Percentiles rank a stretch among this genome's conserved stretches.
Conservation (phyloP, 2,329 filamentous ascomycete species). For the Davidsoniella eucalypti region DNA sequence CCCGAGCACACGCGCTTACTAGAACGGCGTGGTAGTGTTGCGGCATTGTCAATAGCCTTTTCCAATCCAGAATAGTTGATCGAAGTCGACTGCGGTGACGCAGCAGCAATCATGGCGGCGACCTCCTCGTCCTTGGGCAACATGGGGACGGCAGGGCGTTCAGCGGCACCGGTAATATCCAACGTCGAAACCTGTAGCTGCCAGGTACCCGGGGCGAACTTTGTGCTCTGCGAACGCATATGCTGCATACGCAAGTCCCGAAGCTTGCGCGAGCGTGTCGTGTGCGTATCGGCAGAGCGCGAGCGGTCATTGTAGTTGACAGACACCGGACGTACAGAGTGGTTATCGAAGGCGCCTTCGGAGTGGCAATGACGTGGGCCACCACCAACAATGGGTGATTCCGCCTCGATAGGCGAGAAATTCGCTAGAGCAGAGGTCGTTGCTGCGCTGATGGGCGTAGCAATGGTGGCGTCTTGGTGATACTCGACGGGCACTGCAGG, state of each 20-base stretch:
- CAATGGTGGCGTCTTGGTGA: neutral
- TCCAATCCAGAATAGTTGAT: neutral
- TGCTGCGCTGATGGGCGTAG: no score
- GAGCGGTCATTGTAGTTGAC: conserved; percentile 2
- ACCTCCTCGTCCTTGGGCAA: conserved; percentile 9
- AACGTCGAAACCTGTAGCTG: conserved; percentile 11
- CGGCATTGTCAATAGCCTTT: neutral
- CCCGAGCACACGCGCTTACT: neutral
- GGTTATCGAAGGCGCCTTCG: no score
- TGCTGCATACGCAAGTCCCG: conserved; percentile 4
- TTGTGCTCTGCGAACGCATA: conserved; percentile 5
- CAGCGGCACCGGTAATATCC: conserved; percentile 9
- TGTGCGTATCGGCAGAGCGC: neutral
- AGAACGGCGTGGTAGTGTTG: neutral
- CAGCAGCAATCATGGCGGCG: no score
- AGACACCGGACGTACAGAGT: no score
- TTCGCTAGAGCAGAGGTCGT: no score
- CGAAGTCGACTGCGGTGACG: neutral
- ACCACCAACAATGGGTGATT: no score
- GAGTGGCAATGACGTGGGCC: no score
- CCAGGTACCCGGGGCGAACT: conserved; percentile 7
- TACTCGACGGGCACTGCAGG: no score
- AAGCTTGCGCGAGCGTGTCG: neutral
- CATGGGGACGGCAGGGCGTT: conserved; percentile 1
- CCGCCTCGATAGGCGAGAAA: no score